phyloP scores from a whole-genome alignment of 768 basidiomycete species.

The Tubosaeta sp. region DNA sequence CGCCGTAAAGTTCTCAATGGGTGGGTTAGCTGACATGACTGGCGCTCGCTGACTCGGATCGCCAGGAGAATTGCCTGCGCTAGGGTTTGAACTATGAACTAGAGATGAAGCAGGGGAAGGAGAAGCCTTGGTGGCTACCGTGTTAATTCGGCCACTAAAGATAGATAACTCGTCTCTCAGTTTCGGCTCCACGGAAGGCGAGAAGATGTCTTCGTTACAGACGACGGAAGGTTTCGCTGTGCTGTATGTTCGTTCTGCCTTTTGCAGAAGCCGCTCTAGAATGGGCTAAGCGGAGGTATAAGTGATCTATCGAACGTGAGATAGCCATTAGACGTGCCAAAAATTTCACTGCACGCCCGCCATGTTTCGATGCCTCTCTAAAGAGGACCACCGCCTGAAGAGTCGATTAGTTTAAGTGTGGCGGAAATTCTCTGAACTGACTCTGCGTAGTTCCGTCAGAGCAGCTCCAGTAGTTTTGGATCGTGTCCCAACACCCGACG shows the following conservation, averaged over 20 bases:
- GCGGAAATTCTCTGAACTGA: constrained; percentile 4
- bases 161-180: constrained; percentile 69
- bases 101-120: constrained; percentile 23
- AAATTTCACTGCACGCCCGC: constrained; percentile 69
- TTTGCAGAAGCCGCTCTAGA: constrained; percentile 53
- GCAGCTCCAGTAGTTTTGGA: constrained; percentile 72
- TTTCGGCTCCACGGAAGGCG: constrained; percentile 40
- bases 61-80: neutral
- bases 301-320: constrained; percentile 1
- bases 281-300: constrained; percentile 48
- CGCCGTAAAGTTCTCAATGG: constrained; percentile 33
- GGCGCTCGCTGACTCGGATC: constrained; percentile 29
- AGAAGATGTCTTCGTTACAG: constrained; percentile 55
- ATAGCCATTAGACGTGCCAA: constrained; percentile 39
- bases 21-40: constrained; percentile 27
- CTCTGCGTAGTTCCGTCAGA: constrained; percentile 52
- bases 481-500: constrained; percentile 38
- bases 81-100: neutral
- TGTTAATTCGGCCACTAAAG: constrained; percentile 73
- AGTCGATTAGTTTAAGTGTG: neutral
- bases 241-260: constrained; percentile 53
- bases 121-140: constrained; percentile 46
- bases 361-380: constrained; percentile 53
- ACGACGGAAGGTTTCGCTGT: constrained; percentile 43
- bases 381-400: constrained; percentile 57